Evolutionary conservation across 2,329 filamentous ascomycete genomes (phyloP).

Genomic region (Alternaria solani): DNA sequence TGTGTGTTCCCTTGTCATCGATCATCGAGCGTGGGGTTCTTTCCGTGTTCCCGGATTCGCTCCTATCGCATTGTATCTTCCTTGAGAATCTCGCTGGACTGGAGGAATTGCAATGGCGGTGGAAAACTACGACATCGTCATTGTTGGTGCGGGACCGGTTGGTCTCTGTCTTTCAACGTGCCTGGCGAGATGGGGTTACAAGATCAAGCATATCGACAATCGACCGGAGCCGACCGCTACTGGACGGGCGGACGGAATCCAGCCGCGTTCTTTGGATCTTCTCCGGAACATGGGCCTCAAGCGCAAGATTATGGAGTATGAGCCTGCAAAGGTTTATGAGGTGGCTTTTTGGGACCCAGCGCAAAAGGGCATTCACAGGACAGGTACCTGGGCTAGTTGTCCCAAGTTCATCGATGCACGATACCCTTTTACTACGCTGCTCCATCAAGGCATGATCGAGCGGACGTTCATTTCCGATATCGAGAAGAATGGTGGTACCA

Average conservation of each 20-base stretch:
- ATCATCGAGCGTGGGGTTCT: slow-evolving; percentile 7
- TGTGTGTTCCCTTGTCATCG: slow-evolving; percentile 11
- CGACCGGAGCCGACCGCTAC: slow-evolving; percentile 83
- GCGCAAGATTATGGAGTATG: slow-evolving; percentile 83
- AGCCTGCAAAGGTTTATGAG: slow-evolving; percentile 84
- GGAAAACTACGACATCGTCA: slow-evolving; percentile 73
- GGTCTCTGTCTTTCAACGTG: slow-evolving; percentile 88
- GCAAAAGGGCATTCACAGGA: slow-evolving; percentile 63
- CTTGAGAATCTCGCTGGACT: background rate
- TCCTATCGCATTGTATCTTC: background rate
- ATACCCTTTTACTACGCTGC: slow-evolving; percentile 69
- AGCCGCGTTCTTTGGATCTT: slow-evolving; percentile 86
- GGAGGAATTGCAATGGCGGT: slow-evolving; percentile 22
- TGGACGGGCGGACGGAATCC: slow-evolving; percentile 89
- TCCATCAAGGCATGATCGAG: slow-evolving; percentile 70
- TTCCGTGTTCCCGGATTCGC: slow-evolving; percentile 8
- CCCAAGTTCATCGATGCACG: slow-evolving; percentile 77
- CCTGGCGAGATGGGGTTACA: slow-evolving; percentile 91
- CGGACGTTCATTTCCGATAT: slow-evolving; percentile 69
- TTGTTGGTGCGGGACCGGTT: slow-evolving; percentile 88
- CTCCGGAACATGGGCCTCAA: slow-evolving; percentile 91
- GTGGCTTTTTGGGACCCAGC: slow-evolving; percentile 72
- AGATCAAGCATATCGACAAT: slow-evolving; percentile 94
- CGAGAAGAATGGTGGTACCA: slow-evolving; percentile 63
- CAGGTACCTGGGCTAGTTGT: slow-evolving; percentile 82